phyloP scores from a whole-genome alignment of 2,329 filamentous ascomycete species.

The Tolypocladium endophyticum region DNA sequence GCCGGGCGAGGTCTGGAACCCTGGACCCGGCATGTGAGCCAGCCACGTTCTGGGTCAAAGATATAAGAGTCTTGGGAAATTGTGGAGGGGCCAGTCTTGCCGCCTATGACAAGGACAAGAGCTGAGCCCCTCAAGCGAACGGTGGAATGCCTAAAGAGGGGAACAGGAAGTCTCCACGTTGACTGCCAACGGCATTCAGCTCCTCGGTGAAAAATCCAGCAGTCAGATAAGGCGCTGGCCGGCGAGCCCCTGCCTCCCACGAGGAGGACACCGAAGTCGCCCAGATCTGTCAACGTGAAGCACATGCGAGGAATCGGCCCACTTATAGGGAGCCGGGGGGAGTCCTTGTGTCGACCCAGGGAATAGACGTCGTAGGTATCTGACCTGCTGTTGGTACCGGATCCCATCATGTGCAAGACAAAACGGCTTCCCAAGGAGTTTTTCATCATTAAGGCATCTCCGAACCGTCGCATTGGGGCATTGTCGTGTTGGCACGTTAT shows the following conservation, averaged over 20 bases:
- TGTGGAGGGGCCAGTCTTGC: slow-evolving; percentile 39
- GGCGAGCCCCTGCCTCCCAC: slow-evolving; percentile 74
- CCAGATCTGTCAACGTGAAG: slow-evolving; percentile 62
- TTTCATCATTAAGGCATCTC: slow-evolving; percentile 35
- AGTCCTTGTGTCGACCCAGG: slow-evolving; percentile 5
- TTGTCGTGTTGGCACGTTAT: slow-evolving; percentile 6
- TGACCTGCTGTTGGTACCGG: slow-evolving; percentile 32
- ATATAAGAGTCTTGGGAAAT: slow-evolving; percentile 44
- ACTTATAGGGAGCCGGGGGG: slow-evolving; percentile 15
- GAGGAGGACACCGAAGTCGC: slow-evolving; percentile 48
- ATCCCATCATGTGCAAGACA: slow-evolving; percentile 34
- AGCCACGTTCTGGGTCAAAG: slow-evolving; percentile 36
- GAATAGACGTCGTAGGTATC: slow-evolving; percentile 41
- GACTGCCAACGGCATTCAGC: slow-evolving; percentile 47
- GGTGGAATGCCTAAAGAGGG: slow-evolving; percentile 66
- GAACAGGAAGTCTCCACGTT: slow-evolving; percentile 54
- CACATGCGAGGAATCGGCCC: slow-evolving; percentile 48
- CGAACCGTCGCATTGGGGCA: slow-evolving; percentile 44
- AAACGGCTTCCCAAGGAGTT: slow-evolving; percentile 29
- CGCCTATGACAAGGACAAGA: slow-evolving; percentile 49
- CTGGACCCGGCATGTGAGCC: slow-evolving; percentile 29
- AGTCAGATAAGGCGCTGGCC: slow-evolving; percentile 55
- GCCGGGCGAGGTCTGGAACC: slow-evolving; percentile 23
- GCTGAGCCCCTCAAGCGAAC: slow-evolving; percentile 37
- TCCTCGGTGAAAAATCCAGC: slow-evolving; percentile 57